phyloP scores from a whole-genome alignment of 2,329 filamentous ascomycete genomes.

The Ophidiomyces ophidiicola region DNA sequence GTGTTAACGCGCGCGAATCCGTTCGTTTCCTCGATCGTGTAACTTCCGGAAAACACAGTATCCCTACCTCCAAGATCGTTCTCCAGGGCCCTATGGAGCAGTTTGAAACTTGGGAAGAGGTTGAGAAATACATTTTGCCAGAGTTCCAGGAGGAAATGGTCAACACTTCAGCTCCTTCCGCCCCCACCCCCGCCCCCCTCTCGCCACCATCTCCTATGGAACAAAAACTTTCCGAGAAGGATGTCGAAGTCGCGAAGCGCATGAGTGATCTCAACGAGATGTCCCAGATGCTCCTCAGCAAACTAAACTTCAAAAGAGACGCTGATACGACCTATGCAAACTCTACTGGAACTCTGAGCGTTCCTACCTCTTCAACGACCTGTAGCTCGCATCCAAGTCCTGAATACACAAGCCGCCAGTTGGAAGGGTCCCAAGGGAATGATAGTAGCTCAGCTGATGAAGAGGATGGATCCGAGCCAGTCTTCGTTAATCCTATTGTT shows the following conservation, averaged over 20 bases:
- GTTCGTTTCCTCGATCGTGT: constrained; percentile 42
- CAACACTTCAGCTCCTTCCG: constrained; percentile 11
- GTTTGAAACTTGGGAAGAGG: constrained; percentile 36
- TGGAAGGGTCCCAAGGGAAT: constrained; percentile 13
- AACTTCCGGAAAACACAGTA: constrained; percentile 36
- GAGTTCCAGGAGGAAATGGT: constrained; percentile 32
- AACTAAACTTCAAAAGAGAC: constrained; percentile 37
- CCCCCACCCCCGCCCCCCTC: constrained; percentile 8
- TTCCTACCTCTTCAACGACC: constrained; percentile 34
- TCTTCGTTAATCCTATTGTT: constrained; percentile 22
- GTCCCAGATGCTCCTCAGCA: constrained; percentile 38
- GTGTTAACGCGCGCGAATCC: constrained; percentile 40
- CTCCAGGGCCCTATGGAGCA: constrained; percentile 41
- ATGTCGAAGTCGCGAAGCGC: constrained; percentile 8
- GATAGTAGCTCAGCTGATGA: constrained; percentile 17
- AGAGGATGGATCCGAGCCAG: constrained; percentile 17
- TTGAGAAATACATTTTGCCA: constrained; percentile 35
- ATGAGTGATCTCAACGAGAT: constrained; percentile 26
- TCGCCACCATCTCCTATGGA: constrained; percentile 3
- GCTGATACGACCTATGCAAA: constrained; percentile 29
- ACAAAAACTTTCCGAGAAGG: constrained; percentile 5
- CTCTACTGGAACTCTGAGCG: constrained; percentile 33
- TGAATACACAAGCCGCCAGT: constrained; percentile 27
- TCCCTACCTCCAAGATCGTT: constrained; percentile 32
- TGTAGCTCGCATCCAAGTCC: constrained; percentile 37